Evolutionary conservation across 257 asterid genomes (phyloP).

Genomic region (Knoxia roxburghii): DNA sequence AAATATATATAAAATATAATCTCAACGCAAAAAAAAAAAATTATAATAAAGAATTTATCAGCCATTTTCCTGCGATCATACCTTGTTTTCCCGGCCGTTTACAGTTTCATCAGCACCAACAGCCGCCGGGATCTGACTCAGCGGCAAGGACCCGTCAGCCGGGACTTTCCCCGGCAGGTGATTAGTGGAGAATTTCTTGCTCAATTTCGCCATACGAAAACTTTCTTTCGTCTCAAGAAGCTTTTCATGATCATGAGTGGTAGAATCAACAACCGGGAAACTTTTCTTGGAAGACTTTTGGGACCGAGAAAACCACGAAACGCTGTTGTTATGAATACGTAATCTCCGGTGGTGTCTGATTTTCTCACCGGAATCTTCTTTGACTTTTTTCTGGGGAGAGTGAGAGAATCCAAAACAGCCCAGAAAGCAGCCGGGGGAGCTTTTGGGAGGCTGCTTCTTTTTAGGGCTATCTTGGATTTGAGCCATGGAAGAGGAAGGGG

Average conservation of each 20-base stretch:
- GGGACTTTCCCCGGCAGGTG: background rate
- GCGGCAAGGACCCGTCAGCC: background rate
- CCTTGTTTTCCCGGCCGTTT: background rate
- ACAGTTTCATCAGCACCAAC: background rate
- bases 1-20: no score
- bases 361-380: background rate
- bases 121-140: background rate
- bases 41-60: background rate
- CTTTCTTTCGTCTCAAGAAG: conserved; percentile 5
- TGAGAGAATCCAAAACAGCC: conserved; percentile 15
- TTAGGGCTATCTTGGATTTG: conserved; percentile 10
- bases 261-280: background rate
- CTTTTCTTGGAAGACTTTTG: conserved; percentile 2
- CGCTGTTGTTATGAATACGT: background rate
- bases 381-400: background rate
- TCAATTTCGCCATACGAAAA: conserved; percentile 1
- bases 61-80: background rate
- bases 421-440: conserved; percentile 8
- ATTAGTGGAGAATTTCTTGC: background rate
- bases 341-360: no score
- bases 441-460: background rate
- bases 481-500: conserved; percentile 10
- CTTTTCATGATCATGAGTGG: background rate
- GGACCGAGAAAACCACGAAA: conserved; percentile 12
- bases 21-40: no score